These are phyloP conservation scores for Diaporthe eres DNA, from an alignment of 2,329 filamentous ascomycete species.

Conservation along the genomic window DNA sequence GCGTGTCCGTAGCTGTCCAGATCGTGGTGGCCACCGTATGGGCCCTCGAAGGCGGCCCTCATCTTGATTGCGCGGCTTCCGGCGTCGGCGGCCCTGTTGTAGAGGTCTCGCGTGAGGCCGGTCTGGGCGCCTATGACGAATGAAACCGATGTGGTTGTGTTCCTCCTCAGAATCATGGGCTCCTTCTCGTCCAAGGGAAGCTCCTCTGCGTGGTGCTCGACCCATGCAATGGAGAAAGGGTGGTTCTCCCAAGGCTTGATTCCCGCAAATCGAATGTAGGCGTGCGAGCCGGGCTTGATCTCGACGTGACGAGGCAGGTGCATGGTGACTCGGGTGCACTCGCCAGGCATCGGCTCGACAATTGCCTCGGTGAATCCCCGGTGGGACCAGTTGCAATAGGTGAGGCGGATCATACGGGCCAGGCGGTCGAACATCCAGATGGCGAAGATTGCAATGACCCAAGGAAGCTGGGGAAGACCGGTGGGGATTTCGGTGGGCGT, in stretches of 20 bases:
- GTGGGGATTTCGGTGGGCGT: conserved; percentile 73
- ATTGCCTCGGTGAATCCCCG: conserved; percentile 74
- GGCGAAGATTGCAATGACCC: conserved; percentile 80
- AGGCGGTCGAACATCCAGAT: conserved; percentile 83
- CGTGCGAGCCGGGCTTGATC: conserved; percentile 79
- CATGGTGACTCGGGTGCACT: conserved; percentile 79
- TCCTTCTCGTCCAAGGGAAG: conserved; percentile 60
- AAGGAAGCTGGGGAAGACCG: conserved; percentile 78
- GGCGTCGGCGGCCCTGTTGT: conserved; percentile 73
- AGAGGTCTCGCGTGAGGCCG: conserved; percentile 88
- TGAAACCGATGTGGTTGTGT: conserved; percentile 72
- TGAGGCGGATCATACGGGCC: conserved; percentile 72
- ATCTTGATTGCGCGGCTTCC: conserved; percentile 71
- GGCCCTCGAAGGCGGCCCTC: conserved; percentile 86
- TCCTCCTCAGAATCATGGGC: conserved; percentile 46
- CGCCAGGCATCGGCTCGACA: conserved; percentile 78
- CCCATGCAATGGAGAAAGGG: conserved; percentile 85
- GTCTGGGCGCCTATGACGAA: conserved; percentile 90
- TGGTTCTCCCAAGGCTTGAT: conserved; percentile 80
- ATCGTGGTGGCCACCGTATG: conserved; percentile 86
- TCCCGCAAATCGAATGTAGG: conserved; percentile 79
- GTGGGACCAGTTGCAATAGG: conserved; percentile 76
- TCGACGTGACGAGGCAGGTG: conserved; percentile 76
- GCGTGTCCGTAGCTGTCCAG: conserved; percentile 94
- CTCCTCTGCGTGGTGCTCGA: conserved; percentile 65